These are phyloP conservation scores for Saccharomyces hybrid DNA, from an alignment of 1,139 yeast species.

Conservation along the genomic window DNA sequence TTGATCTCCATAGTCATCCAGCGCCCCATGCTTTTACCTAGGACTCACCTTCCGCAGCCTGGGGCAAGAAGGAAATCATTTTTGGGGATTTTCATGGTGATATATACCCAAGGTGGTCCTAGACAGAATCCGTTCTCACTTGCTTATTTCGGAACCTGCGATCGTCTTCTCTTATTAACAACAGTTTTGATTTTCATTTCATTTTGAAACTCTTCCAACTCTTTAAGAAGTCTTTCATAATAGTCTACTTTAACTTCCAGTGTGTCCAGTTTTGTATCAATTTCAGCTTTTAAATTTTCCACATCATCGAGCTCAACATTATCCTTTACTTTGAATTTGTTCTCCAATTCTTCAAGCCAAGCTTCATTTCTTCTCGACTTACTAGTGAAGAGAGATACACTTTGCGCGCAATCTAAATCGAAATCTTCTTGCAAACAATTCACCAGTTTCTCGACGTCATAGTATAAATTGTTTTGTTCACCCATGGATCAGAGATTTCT, in stretches of 20 bases:
- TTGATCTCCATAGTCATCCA: not conserved
- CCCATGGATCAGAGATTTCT: not conserved
- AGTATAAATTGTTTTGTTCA: not conserved
- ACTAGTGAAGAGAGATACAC: not conserved
- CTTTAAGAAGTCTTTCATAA: conserved; percentile 22
- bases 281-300: conserved; percentile 8
- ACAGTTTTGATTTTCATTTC: conserved; percentile 21
- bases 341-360: conserved; percentile 16
- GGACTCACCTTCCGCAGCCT: conserved; percentile 1
- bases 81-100: conserved; percentile 2
- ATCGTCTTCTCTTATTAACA: conserved; percentile 12
- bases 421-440: not conserved
- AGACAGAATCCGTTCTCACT: not conserved
- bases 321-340: conserved; percentile 12
- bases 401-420: not conserved
- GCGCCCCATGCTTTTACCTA: not conserved
- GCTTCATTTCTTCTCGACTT: conserved; percentile 11
- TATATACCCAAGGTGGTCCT: not conserved
- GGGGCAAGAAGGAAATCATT: conserved; percentile 3
- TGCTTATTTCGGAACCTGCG: not conserved
- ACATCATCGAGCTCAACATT: conserved; percentile 11
- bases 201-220: conserved; percentile 22
- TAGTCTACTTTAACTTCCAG: conserved; percentile 19
- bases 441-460: not conserved
- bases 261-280: conserved; percentile 10